Base-by-base conservation (phyloP, 2,329 filamentous ascomycete species). In the Chaetomium globosum region DNA sequence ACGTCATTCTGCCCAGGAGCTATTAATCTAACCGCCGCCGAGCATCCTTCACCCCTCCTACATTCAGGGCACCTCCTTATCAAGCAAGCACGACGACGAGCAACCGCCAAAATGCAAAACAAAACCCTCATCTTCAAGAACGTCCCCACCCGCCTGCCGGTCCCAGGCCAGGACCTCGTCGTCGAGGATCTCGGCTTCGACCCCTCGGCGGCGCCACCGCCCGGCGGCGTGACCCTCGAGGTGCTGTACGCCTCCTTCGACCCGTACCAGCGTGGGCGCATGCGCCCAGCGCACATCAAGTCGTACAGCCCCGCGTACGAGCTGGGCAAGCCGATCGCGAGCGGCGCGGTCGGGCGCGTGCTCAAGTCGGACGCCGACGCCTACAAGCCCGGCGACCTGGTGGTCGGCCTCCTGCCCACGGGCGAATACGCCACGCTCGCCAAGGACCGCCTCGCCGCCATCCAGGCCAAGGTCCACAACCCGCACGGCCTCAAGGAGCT, bases 221-320 rank as follows among this genome's bases (percentile, higher is more conserved):
- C 84, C 53, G 89, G 90, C 68, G 88, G 92, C 49, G 76, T 96
- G 57, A 85, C 86, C 36, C 79, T 89, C 69, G 85, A 92, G 79
- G 85, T 89, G 71, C 84, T 89, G 73, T 92, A 90, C 76, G 82
- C 87, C 69, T 93, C 90, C 49, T 89, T 89, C 79, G 92, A 96
- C 77, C 92, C 92, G 1, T 96, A 96, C 80, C 87, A 91, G 81
- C 89, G 93, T 64, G 90, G 89, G 67, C 85, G 86, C 71, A 93
- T 96, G 90, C 88, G 91, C 56, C 77, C 82, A 56, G 74, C 89
- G 7, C 76, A 80, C 43, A 72, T 79, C 74, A 86, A 89, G 78
- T 92, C 90, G 10, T 95, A 93, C 80, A 75, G 81, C 26, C 81
- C 88, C 1, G 77, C 89, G 2, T 92, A 87, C 73, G 75, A 81